Evolutionary conservation across 495 filamentous ascomycete genomes (phyloP), one percentile per base, ranked within the genome.

Genomic region (Copromyces sp.): DNA sequence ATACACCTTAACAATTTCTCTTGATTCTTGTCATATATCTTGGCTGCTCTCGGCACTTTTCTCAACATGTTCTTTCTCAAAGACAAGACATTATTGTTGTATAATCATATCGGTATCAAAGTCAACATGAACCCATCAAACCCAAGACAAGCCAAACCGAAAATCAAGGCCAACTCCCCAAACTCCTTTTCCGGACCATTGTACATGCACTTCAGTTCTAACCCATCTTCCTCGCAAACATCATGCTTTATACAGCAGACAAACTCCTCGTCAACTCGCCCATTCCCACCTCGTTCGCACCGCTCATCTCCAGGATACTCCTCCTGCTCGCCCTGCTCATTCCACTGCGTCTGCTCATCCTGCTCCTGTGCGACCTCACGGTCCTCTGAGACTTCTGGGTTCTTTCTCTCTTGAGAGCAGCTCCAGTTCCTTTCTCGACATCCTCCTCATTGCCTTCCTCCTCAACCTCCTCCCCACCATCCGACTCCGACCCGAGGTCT

Each of bases 251-350:
- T 2, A 75, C 72, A 41, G 75, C 74, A 45, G 75, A 74, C 24
- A 77, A 65, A 45, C 74, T 75, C 42, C 70, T 73, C 53, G 69
- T 73, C 53, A 73, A 42, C 47, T 39, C 74, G 6, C 45, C 17
- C 9, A 29, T 68, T 1, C 39, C 72, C 12, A 39, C 69, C 7
- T 71, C 32, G 0, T 24, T 53, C 0, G 17, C 53, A 8, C 53
- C 53, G 53, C 53, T 65, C 53, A 65, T 65, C 53, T 65, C 53
- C 53, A 65, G 7, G 0, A 65, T 65, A 35, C 53, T 65, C 53
- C 53, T 65, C 14, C 53, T 24, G 14, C 53, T 65, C 1, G 12
- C 37, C 53, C 53, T 65, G 53, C 53, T 61, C 53, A 61, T 61
- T 1, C 53, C 29, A 8, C 53, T 61, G 12, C 29, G 7, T 14